Evolutionary conservation across 257 asterid genomes (phyloP), one percentile per base, ranked within the genome.

Genomic region (Linaria vulgaris): DNA sequence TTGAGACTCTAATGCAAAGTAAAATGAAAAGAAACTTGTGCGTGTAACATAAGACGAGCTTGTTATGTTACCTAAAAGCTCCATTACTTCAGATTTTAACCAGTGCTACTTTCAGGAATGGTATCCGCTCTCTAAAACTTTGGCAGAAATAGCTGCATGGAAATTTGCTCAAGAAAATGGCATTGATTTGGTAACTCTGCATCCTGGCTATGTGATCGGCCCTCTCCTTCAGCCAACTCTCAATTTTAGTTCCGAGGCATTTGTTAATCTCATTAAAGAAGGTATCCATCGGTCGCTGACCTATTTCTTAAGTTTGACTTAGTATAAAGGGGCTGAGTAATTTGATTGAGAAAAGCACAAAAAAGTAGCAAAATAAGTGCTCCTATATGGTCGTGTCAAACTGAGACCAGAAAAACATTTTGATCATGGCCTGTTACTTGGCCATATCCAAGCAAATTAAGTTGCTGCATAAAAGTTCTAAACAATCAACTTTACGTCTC

Each of bases 131-230:
- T 72, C 87, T 0, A 85, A 82, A 50, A 78, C 68, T 9, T 70
- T 80, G 78, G 89, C 85, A 1, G 87, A 82, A 74, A 68, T 76
- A 59, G 85, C 77, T 21, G 94, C 89, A 21, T 56, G 49, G 67
- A 54, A 73, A 53, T 78, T 72, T 47, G 50, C 84, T 13, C 38
- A 70, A 56, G 69, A 82, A 63, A 70, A 85, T 60, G 80, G 66
- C 8, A 63, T 82, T 2, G 78, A 85, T 61, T 38, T 85, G 77
- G 70, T 85, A 13, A 68, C 71, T 3, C 64, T 85, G 0, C 74
- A 80, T 55, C 94, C 89, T 15, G 85, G 85, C 4, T 24, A 59
- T 15, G 78, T 78, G 24, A 55, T 76, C 46, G 89, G 87, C 22
- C 94, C 94, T 48, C 69, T 74, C 41, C 51, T 85, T 21, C 87